Conservation (phyloP, 176 grass and related monocot species). For the Chloris gayana region DNA sequence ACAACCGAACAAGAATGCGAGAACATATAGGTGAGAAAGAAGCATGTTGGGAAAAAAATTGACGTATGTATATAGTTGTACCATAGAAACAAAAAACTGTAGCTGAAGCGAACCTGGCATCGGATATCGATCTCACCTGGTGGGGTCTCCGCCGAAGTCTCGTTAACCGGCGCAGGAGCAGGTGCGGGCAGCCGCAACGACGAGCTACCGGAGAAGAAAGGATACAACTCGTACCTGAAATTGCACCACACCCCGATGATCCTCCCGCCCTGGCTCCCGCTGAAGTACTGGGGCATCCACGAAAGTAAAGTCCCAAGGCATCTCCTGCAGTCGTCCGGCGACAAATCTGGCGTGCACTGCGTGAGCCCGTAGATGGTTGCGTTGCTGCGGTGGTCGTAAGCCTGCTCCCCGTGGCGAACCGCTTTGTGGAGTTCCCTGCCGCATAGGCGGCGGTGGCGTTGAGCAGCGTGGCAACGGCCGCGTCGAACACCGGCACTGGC, state of each 20-base stretch:
- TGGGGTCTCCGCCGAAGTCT: not conserved
- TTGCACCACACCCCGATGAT: conserved; percentile 46
- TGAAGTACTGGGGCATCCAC: not conserved
- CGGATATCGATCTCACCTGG: conserved; percentile 12
- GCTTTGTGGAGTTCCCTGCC: conserved; percentile 21
- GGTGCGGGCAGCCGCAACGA: conserved; percentile 39
- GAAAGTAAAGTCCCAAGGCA: conserved; percentile 39
- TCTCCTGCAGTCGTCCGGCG: conserved; percentile 20
- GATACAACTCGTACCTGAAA: conserved; percentile 42
- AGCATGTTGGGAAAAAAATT: too few relatives aligned
- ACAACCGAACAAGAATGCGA: too few relatives aligned
- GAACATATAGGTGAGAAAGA: too few relatives aligned
- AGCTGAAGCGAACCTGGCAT: too few relatives aligned
- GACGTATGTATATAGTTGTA: too few relatives aligned
- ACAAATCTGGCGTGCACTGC: conserved; percentile 65
- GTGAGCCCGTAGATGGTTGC: conserved; percentile 46
- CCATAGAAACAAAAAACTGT: too few relatives aligned
- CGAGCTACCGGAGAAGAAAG: conserved; percentile 50
- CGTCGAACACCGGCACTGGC: conserved; percentile 14
- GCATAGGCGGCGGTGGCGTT: conserved; percentile 36
- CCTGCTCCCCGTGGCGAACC: conserved; percentile 52
- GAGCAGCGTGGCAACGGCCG: conserved; percentile 32
- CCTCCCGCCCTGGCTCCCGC: conserved; percentile 8
- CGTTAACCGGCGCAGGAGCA: not conserved
- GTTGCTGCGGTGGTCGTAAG: not conserved